Conservation (phyloP, 805 yeast genomes). For the Lachancea lanzarotensis region DNA sequence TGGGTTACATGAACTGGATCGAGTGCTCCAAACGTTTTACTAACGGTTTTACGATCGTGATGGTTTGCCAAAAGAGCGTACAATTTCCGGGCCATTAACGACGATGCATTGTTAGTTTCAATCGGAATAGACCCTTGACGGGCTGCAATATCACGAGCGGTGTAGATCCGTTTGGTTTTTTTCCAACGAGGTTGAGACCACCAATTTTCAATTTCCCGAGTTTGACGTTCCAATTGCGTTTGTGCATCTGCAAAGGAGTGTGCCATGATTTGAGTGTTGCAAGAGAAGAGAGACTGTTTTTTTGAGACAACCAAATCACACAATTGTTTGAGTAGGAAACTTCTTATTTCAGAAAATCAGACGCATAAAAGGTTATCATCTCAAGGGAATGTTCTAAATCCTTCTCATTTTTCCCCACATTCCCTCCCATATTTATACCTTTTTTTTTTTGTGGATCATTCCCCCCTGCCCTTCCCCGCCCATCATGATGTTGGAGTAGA, state of each 20-base stretch:
- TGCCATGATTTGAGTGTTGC: not conserved
- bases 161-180: constrained; percentile 78
- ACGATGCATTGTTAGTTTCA: constrained; percentile 70
- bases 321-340: too few relatives aligned
- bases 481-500: too few relatives aligned
- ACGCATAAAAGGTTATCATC: too few relatives aligned
- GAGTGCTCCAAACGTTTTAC: constrained; percentile 91
- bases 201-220: constrained; percentile 74
- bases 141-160: constrained; percentile 81
- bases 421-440: not conserved
- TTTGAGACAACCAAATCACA: too few relatives aligned
- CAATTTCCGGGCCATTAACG: constrained; percentile 75
- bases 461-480: not conserved
- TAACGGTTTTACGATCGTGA: constrained; percentile 42
- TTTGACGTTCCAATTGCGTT: constrained; percentile 37
- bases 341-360: too few relatives aligned
- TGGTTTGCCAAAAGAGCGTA: constrained; percentile 65
- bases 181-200: constrained; percentile 93
- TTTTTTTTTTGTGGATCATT: not conserved
- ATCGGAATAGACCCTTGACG: constrained; percentile 74
- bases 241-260: constrained; percentile 13
- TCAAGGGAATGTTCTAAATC: too few relatives aligned
- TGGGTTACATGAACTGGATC: constrained; percentile 95
- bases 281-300: too few relatives aligned
- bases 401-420: too few relatives aligned